Conservation (phyloP, 495 filamentous ascomycete genomes). For the Immersiella caudata region DNA sequence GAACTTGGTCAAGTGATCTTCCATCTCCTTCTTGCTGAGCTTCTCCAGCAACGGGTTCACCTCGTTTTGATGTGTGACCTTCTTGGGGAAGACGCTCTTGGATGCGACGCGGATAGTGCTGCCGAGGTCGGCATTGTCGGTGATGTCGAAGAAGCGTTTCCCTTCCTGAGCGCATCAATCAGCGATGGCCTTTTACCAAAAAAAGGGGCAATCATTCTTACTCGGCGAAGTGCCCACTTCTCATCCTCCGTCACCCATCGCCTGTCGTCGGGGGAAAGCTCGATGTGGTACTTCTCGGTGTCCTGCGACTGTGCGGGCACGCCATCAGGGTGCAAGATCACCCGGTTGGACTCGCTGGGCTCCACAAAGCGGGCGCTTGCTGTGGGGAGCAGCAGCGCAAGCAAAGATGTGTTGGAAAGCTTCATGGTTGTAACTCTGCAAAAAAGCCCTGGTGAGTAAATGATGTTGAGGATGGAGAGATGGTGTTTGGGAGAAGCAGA, state of each 20-base stretch:
- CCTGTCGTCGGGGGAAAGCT: conserved; percentile 82
- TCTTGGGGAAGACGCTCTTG: conserved; percentile 64
- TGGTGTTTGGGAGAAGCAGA: not conserved
- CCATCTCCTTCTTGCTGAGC: conserved; percentile 78
- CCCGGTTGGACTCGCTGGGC: conserved; percentile 45
- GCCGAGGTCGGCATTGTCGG: conserved; percentile 65
- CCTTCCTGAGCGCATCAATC: conserved; percentile 61
- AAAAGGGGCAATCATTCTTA: conserved; percentile 46
- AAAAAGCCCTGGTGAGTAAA: not conserved
- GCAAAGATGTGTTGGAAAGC: conserved; percentile 48
- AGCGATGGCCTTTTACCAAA: not conserved
- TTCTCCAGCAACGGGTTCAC: conserved; percentile 65
- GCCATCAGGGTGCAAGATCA: conserved; percentile 42
- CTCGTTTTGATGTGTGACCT: conserved; percentile 66
- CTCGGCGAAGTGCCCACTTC: conserved; percentile 87
- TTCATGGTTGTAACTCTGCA: conserved; percentile 33
- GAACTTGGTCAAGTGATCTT: conserved; percentile 60
- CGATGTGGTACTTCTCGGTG: conserved; percentile 71
- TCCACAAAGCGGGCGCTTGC: conserved; percentile 57
- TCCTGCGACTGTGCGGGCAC: conserved; percentile 34
- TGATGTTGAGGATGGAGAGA: not conserved
- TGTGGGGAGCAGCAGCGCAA: conserved; percentile 52
- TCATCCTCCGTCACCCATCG: conserved; percentile 89
- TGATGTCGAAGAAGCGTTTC: conserved; percentile 93
- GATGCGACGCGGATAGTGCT: conserved; percentile 42